Conservation (phyloP, 2,329 filamentous ascomycete species). For the Aspergillus ustus region DNA sequence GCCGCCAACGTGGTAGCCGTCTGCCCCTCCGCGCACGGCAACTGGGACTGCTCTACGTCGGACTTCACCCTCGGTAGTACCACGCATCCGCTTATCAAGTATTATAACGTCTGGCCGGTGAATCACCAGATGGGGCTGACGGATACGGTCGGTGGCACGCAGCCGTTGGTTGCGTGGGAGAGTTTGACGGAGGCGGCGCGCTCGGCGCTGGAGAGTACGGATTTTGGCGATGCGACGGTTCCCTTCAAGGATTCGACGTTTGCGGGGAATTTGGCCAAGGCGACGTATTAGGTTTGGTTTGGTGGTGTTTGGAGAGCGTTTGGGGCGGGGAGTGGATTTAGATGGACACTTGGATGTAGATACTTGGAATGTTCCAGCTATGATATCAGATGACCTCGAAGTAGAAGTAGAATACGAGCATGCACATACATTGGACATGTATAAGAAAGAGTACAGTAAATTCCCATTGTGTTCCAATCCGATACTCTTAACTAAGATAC, state of each 20-base stretch:
- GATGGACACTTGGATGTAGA: too few relatives aligned
- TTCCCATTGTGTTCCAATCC: too few relatives aligned
- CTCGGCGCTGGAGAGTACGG: conserved; percentile 49
- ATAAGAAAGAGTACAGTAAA: too few relatives aligned
- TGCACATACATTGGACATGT: too few relatives aligned
- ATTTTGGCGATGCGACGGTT: conserved; percentile 54
- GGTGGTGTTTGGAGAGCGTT: background rate
- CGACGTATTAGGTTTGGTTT: conserved; percentile 35
- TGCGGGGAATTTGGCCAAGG: conserved; percentile 47
- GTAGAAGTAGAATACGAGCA: too few relatives aligned
- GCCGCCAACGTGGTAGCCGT: conserved; percentile 53
- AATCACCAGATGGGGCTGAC: conserved; percentile 54
- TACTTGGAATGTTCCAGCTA: too few relatives aligned
- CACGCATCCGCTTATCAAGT: conserved; percentile 53
- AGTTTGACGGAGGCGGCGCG: conserved; percentile 51
- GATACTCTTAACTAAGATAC: too few relatives aligned
- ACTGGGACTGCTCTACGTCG: conserved; percentile 50
- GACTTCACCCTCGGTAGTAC: conserved; percentile 49
- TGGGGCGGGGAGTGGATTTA: background rate
- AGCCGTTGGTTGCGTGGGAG: conserved; percentile 57
- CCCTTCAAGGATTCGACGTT: conserved; percentile 56
- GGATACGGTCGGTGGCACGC: conserved; percentile 45
- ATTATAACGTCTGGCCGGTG: conserved; percentile 54
- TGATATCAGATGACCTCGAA: too few relatives aligned
- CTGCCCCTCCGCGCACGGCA: conserved; percentile 58